Percentiles rank a stretch among this genome's conserved stretches.
Evolutionary conservation across 306 rosid genomes (phyloP).

Genomic region (Begonia masoniana): DNA sequence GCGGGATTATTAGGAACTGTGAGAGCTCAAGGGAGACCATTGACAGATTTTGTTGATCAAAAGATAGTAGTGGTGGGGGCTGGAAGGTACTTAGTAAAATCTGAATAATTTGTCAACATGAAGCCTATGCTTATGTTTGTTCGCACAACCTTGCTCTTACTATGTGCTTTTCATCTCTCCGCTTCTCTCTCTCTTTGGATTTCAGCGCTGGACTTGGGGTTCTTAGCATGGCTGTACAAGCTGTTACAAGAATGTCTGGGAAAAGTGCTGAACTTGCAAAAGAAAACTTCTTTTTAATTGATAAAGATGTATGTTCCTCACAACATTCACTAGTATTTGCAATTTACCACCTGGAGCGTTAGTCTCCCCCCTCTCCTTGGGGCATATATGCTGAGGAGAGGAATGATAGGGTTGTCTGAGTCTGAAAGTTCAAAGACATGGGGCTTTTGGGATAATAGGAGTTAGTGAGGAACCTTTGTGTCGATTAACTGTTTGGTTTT

Average conservation of each 20-base stretch:
- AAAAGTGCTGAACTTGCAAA: constrained; percentile 44
- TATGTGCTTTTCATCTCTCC: constrained; percentile 2
- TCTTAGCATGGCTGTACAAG: constrained; percentile 67
- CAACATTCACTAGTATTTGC: constrained; percentile 1
- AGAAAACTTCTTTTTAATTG: constrained; percentile 61
- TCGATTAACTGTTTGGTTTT: no score
- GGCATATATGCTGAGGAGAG: no score
- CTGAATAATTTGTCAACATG: neutral
- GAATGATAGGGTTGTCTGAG: no score
- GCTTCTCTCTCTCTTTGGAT: constrained; percentile 5
- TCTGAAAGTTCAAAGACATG: no score
- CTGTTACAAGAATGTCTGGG: constrained; percentile 69
- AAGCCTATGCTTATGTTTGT: constrained; percentile 4
- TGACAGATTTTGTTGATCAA: constrained; percentile 71
- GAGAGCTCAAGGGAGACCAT: constrained; percentile 88
- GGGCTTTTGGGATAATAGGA: no score
- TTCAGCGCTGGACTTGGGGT: constrained; percentile 99
- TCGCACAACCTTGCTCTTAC: constrained; percentile 10
- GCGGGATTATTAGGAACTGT: constrained; percentile 93
- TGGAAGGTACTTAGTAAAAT: constrained; percentile 61
- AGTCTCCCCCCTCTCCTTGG: neutral
- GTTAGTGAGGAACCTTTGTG: no score
- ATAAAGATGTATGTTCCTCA: constrained; percentile 62
- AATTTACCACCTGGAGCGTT: constrained; percentile 3
- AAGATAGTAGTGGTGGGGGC: constrained; percentile 98